A percentile compares a stretch with the other conserved stretches of the same genome.
phyloP scores from a whole-genome alignment of 805 yeast genomes.

The Cyberlindnera lachancei region DNA sequence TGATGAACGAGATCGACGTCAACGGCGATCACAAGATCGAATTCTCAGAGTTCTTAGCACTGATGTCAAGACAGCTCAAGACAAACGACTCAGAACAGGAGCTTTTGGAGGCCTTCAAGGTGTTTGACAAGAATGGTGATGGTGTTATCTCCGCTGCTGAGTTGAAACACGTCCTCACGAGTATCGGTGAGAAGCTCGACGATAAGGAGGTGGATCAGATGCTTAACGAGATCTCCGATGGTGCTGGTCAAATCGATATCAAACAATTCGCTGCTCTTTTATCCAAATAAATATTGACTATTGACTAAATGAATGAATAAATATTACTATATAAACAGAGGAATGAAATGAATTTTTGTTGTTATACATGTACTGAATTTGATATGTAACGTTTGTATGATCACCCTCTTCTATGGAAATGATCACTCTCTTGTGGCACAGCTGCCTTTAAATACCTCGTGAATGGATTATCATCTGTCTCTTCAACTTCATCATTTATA shows the following conservation, averaged over 20 bases:
- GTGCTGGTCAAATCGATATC: conserved; percentile 96
- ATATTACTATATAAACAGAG: no score
- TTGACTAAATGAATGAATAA: no score
- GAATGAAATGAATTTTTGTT: no score
- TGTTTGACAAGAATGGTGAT: conserved; percentile 90
- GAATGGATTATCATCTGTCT: conserved; percentile 27
- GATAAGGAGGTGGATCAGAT: conserved; percentile 97
- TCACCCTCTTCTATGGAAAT: conserved; percentile 23
- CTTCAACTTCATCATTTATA: not conserved
- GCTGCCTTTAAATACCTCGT: conserved; percentile 29
- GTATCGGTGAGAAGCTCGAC: conserved; percentile 93
- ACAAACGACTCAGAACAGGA: conserved; percentile 97
- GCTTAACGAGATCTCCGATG: conserved; percentile 92
- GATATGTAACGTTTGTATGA: no score
- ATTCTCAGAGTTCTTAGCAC: conserved; percentile 73
- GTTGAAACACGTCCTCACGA: conserved; percentile 91
- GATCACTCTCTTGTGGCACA: conserved; percentile 29
- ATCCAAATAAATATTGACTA: conserved; percentile 66
- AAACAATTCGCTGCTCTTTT: conserved; percentile 91
- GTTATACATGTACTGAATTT: no score
- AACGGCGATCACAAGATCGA: conserved; percentile 90
- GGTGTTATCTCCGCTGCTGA: conserved; percentile 97
- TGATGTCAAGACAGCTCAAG: conserved; percentile 82
- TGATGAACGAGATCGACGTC: conserved; percentile 95
- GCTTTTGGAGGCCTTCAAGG: conserved; percentile 95